Conservation (phyloP, 768 basidiomycete genomes). For the Ramaria sp. region DNA sequence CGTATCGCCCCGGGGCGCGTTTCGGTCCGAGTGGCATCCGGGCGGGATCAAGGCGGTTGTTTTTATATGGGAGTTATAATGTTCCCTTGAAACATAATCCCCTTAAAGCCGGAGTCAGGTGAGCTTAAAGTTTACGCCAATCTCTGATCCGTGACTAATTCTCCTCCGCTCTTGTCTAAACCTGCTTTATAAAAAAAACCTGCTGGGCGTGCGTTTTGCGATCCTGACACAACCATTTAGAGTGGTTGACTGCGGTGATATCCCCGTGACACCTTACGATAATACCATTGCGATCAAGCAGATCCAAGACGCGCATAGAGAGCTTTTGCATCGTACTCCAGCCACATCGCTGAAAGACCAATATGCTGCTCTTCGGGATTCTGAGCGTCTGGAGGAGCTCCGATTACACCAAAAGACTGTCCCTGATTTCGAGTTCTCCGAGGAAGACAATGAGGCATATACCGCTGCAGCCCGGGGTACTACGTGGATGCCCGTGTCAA, state of each 20-base stretch:
- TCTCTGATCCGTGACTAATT: neutral
- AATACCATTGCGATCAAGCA: conserved; percentile 63
- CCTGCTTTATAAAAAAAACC: no score
- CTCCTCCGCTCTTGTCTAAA: neutral
- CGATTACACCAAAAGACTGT: neutral
- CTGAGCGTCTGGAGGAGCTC: conserved; percentile 7
- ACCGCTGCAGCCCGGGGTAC: conserved; percentile 36
- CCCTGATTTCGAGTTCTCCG: conserved; percentile 3
- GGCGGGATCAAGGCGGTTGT: conserved; percentile 63
- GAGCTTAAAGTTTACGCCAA: neutral
- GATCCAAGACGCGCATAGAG: conserved; percentile 63
- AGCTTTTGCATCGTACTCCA: conserved; percentile 51
- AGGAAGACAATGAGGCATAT: conserved; percentile 3
- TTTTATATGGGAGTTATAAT: conserved; percentile 70
- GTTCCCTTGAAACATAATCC: conserved; percentile 66
- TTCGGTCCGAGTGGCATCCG: conserved; percentile 82
- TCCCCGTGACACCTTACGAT: conserved; percentile 71
- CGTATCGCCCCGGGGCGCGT: conserved; percentile 73
- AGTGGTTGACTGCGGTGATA: conserved; percentile 70
- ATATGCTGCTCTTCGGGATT: conserved; percentile 3
- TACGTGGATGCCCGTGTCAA: conserved; percentile 48
- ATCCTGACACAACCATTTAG: no score
- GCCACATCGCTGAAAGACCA: conserved; percentile 36
- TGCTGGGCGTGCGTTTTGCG: no score
- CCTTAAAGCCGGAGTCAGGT: conserved; percentile 50